Percentiles rank a stretch among this genome's conserved stretches.
These are phyloP conservation scores for Umbilicus rupestris DNA, from an alignment of 164 flowering plant species.

Conservation along the genomic window DNA sequence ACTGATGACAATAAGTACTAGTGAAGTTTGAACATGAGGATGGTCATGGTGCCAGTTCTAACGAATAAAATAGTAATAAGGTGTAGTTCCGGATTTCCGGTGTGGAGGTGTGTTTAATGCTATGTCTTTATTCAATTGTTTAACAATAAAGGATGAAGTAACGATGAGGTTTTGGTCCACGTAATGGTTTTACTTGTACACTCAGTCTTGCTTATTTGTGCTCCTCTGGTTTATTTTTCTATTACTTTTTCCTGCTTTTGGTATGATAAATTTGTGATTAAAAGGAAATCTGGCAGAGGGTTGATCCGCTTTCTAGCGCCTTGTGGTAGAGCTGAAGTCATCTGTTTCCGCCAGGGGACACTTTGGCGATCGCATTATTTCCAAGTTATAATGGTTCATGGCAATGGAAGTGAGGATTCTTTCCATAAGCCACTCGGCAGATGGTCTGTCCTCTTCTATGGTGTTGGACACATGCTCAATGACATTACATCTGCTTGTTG, in stretches of 20 bases:
- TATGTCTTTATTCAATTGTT: not conserved
- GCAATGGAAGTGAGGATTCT: slow-evolving; percentile 36
- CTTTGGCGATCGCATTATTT: not conserved
- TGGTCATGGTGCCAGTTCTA: no score
- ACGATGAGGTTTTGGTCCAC: not conserved
- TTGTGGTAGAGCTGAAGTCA: not conserved
- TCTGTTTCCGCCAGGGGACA: not conserved
- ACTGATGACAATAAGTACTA: no score
- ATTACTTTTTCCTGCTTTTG: not conserved
- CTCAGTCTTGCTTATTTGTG: not conserved
- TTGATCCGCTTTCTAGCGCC: no score
- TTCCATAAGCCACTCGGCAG: slow-evolving; percentile 45
- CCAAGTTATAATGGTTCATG: slow-evolving; percentile 17
- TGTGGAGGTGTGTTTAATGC: not conserved
- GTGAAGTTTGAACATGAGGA: no score
- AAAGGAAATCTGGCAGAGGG: no score
- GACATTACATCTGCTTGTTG: slow-evolving; percentile 95
- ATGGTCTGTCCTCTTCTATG: slow-evolving; percentile 57
- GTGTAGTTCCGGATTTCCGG: no score
- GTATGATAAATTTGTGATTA: not conserved
- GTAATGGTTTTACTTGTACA: not conserved
- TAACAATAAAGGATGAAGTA: not conserved
- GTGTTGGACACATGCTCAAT: slow-evolving; percentile 93
- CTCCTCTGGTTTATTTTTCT: not conserved
- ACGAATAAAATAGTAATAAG: no score